Percentiles rank a stretch among this genome's conserved stretches.
Evolutionary conservation across 2,329 filamentous ascomycete species (phyloP).

Genomic region (Trichophyton benhamiae): DNA sequence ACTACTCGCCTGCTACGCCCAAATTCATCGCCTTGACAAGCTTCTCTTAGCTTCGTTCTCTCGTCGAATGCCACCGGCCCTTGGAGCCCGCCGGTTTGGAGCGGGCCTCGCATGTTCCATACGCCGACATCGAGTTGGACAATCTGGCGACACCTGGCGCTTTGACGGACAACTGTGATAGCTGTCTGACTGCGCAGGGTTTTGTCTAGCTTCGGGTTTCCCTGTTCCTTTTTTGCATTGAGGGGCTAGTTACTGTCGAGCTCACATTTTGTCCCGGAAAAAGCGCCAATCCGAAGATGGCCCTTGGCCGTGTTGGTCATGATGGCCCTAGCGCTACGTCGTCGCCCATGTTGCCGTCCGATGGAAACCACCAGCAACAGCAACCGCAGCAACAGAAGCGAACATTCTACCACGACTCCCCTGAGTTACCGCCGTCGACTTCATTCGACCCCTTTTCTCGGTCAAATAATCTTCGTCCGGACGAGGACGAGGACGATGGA

Average conservation of each 20-base stretch:
- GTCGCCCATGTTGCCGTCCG: conserved; percentile 1
- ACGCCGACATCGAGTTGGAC: not conserved
- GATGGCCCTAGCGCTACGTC: conserved; percentile 4
- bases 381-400: no score
- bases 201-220: not conserved
- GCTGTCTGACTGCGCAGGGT: not conserved
- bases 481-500: conserved; percentile 31
- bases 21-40: not conserved
- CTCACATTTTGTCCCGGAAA: not conserved
- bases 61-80: not conserved
- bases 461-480: conserved; percentile 7
- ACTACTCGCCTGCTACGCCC: not conserved
- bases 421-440: conserved; percentile 42
- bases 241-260: not conserved
- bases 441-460: conserved; percentile 44
- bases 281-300: conserved; percentile 2
- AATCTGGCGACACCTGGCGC: not conserved
- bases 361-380: not conserved
- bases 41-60: not conserved
- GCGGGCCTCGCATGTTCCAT: not conserved
- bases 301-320: not conserved
- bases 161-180: not conserved
- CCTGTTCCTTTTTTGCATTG: not conserved
- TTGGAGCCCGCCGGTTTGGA: not conserved
- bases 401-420: conserved; percentile 10